Conservation (phyloP, 768 basidiomycete species). For the Fibroporia radiculosa region DNA sequence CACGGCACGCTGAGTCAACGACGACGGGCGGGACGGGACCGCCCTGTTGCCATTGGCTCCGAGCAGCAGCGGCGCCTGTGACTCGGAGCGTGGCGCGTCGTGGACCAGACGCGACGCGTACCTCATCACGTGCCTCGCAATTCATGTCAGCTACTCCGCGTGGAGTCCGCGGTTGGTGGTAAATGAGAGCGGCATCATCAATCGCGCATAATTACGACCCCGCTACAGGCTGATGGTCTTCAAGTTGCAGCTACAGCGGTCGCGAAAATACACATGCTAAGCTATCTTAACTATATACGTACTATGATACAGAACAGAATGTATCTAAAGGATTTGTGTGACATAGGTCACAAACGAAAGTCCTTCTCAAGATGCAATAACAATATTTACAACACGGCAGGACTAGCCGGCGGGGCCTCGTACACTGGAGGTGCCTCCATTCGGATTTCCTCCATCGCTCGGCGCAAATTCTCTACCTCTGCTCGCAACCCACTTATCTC, state of each 20-base stretch:
- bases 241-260: too few relatives aligned
- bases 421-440: slow-evolving; percentile 18
- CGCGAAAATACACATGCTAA: background rate
- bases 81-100: slow-evolving; percentile 1
- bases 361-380: background rate
- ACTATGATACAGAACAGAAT: too few relatives aligned
- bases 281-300: too few relatives aligned
- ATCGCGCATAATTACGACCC: background rate
- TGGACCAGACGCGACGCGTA: background rate
- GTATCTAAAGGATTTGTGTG: too few relatives aligned
- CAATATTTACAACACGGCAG: too few relatives aligned
- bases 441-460: slow-evolving; percentile 19
- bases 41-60: too few relatives aligned
- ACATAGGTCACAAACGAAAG: background rate
- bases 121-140: too few relatives aligned
- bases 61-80: too few relatives aligned
- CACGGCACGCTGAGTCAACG: background rate
- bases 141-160: too few relatives aligned
- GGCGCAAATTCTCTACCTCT: slow-evolving; percentile 23
- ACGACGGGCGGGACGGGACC: background rate
- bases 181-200: too few relatives aligned
- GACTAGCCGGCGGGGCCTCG: background rate
- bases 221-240: too few relatives aligned
- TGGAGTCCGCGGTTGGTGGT: too few relatives aligned
- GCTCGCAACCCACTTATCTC: slow-evolving; percentile 19